Evolutionary conservation across 306 rosid genomes (phyloP).

Genomic region (Astragalus membranaceus): DNA sequence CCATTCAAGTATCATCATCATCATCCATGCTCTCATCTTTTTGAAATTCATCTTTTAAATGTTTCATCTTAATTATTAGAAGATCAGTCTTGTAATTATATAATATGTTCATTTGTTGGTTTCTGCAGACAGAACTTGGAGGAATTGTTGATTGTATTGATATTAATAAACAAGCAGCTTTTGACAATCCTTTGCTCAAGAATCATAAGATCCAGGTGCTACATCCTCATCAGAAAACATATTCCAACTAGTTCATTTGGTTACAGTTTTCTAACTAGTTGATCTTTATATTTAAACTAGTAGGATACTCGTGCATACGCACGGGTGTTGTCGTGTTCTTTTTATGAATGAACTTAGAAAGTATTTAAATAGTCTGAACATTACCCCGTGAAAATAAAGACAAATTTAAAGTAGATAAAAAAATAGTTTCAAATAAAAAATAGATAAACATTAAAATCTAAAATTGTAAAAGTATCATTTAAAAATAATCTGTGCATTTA

Average conservation of each 20-base stretch:
- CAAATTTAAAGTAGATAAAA: too few relatives aligned
- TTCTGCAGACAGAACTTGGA: constrained; percentile 11
- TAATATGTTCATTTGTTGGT: background rate
- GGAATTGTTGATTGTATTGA: constrained; percentile 19
- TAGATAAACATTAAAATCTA: too few relatives aligned
- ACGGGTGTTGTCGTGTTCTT: too few relatives aligned
- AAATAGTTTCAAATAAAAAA: too few relatives aligned
- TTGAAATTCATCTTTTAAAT: background rate
- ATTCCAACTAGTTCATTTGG: background rate
- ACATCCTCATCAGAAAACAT: background rate
- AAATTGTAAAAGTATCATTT: too few relatives aligned
- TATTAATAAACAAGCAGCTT: background rate
- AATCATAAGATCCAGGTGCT: constrained; percentile 15
- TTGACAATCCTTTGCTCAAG: constrained; percentile 8
- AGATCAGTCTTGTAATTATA: background rate
- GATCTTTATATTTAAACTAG: background rate
- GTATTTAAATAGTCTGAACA: too few relatives aligned
- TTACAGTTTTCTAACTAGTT: background rate
- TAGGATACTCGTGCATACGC: too few relatives aligned
- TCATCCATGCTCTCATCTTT: background rate
- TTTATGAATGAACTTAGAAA: too few relatives aligned
- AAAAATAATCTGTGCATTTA: too few relatives aligned
- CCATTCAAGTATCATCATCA: background rate
- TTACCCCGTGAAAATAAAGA: too few relatives aligned
- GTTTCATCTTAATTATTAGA: background rate